Base-by-base conservation (phyloP, 306 rosid species). In the Prunus mongolica region DNA sequence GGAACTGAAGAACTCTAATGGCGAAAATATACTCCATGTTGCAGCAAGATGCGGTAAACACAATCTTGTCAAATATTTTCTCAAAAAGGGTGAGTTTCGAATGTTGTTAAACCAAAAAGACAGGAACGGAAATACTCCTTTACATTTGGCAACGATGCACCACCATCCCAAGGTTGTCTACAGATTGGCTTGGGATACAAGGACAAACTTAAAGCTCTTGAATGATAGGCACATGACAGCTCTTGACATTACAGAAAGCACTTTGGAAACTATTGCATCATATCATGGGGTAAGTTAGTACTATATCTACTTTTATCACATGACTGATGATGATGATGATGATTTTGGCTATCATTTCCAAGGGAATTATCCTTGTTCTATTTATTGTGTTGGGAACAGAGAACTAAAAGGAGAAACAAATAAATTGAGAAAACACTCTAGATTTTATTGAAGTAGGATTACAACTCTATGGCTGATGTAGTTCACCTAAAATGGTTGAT, bases 91-190 rank as follows among this genome's bases (percentile, higher is more conserved):
- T 28, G 3, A 49, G 22, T 67, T 27, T 45, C 1, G 16, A 6
- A 11, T 20, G 30, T 18, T 74, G 77, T 65, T 80, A 65, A 82
- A 86, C 64, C 78, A 71, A 28, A 74, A 61, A 50, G 82, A 86
- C 30, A 16, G 0, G 0, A 0, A 30, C 0, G 81, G 84, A 68
- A 20, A 86, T 4, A 79, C 82, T 6, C 84, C 88, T 15, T 79
- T 82, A 67, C 86, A 80, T 74, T 34, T 80, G 76, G 84, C 84
- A 25, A 47, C 81, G 3, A 19, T 25, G 8, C 30, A 28, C 25
- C 60, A 8, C 1, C 69, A 11, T 25, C 28, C 58, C 11, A 47
- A 28, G 34, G 77, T 73, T 45, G 45, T 72, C 22, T 24, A 19
- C 68, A 24, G 44, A 19, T 9, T 73, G 27, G 61, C 67, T 12